These are phyloP conservation scores for Tetrapisispora namnaoensis DNA, from an alignment of 805 yeast genomes.

Conservation along the genomic window DNA sequence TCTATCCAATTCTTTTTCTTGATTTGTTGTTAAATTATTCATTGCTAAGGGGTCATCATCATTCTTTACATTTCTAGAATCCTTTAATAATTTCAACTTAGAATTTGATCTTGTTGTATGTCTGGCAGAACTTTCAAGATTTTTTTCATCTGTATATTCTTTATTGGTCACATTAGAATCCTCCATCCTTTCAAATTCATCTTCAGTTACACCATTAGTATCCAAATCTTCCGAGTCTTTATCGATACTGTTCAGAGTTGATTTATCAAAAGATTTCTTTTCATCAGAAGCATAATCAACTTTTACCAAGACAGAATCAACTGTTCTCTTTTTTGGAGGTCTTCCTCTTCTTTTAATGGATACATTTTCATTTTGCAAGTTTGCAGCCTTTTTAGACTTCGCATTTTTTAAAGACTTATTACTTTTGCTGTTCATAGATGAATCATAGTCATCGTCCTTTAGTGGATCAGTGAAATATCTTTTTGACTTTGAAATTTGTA, in stretches of 20 bases:
- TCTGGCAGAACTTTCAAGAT: not conserved
- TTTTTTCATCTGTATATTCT: not conserved
- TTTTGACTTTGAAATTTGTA: constrained; percentile 24
- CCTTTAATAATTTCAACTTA: not conserved
- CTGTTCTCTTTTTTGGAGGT: constrained; percentile 28
- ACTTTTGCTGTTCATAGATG: not conserved
- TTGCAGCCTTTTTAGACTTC: not conserved
- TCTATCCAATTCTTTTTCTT: constrained; percentile 25
- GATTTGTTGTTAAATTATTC: constrained; percentile 6
- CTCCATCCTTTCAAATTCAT: constrained; percentile 3
- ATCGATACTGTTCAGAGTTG: not conserved
- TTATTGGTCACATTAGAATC: not conserved
- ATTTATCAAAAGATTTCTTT: not conserved
- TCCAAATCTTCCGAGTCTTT: constrained; percentile 1
- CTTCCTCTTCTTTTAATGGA: constrained; percentile 27
- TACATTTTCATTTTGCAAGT: not conserved
- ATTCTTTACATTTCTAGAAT: not conserved
- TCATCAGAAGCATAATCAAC: constrained; percentile 40
- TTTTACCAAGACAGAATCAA: constrained; percentile 23
- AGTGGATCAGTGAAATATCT: constrained; percentile 26
- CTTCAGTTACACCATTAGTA: constrained; percentile 3
- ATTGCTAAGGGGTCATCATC: constrained; percentile 1
- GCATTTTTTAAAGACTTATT: not conserved
- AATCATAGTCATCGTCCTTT: not conserved
- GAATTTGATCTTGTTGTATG: not conserved